Evolutionary conservation across 805 yeast species (phyloP).

Genomic region (Barnettozyma wickerhamii): DNA sequence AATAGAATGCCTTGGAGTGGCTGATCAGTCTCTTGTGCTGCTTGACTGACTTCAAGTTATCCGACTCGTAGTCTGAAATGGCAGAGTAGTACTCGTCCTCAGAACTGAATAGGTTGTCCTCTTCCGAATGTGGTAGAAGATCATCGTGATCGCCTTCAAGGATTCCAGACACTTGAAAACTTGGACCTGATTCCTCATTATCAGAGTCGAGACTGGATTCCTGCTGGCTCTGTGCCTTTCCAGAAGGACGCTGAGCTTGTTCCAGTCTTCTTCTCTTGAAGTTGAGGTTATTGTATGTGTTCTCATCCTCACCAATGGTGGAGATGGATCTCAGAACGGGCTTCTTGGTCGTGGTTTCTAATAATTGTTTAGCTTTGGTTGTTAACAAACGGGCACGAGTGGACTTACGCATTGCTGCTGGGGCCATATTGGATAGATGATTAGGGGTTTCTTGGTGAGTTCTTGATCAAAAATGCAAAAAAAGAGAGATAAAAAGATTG

Average conservation of each 20-base stretch:
- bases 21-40: conserved; percentile 11
- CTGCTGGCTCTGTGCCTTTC: too few relatives aligned
- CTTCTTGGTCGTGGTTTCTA: conserved; percentile 15
- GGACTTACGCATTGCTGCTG: conserved; percentile 26
- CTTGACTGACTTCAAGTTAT: conserved; percentile 6
- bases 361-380: conserved; percentile 26
- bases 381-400: conserved; percentile 20
- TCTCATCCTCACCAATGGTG: conserved; percentile 27
- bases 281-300: conserved; percentile 24
- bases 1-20: conserved; percentile 8
- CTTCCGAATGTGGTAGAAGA: conserved; percentile 15
- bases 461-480: background rate
- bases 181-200: conserved; percentile 1
- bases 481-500: background rate
- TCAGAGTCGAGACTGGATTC: too few relatives aligned
- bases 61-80: conserved; percentile 23
- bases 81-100: conserved; percentile 26
- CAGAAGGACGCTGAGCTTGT: too few relatives aligned
- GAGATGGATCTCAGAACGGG: conserved; percentile 27
- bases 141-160: conserved; percentile 11
- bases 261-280: conserved; percentile 21
- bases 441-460: background rate
- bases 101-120: conserved; percentile 24
- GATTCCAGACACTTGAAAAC: conserved; percentile 4
- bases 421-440: conserved; percentile 13